These are phyloP conservation scores for Funneliformis caledonium DNA, from an alignment of 371 early-diverging fungal species.

Conservation along the genomic window DNA sequence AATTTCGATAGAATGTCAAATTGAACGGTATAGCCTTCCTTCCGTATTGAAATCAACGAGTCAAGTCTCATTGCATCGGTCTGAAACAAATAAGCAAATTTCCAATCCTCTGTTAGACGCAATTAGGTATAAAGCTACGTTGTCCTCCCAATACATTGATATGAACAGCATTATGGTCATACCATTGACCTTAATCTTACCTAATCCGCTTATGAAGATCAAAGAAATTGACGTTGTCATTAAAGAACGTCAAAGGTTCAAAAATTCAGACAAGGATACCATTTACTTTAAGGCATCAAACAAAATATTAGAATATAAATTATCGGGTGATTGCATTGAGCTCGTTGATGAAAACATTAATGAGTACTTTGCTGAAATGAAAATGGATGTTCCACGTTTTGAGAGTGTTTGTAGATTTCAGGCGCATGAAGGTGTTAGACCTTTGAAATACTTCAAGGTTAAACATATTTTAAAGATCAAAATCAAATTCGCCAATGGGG, in stretches of 20 bases:
- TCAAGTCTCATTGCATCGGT: not conserved
- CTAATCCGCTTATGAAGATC: not conserved
- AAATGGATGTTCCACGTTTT: not conserved
- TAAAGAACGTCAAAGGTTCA: slow-evolving; percentile 16
- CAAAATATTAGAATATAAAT: not conserved
- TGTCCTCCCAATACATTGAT: not conserved
- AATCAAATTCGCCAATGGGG: not conserved
- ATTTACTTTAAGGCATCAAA: not conserved
- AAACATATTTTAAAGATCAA: not conserved
- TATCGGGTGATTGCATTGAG: not conserved
- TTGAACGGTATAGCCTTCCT: not conserved
- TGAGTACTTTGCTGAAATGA: not conserved
- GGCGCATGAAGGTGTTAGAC: not conserved
- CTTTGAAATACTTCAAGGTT: not conserved
- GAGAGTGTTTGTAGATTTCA: not conserved
- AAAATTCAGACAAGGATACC: not conserved
- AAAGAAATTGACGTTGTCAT: not conserved
- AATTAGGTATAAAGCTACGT: not conserved
- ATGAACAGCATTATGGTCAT: not conserved
- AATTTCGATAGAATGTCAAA: not conserved
- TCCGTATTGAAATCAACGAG: not conserved
- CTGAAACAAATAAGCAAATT: not conserved
- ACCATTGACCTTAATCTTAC: not conserved
- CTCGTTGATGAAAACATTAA: not conserved
- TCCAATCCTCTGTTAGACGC: not conserved